Evolutionary conservation across 495 filamentous ascomycete genomes (phyloP), one percentile per base, ranked within the genome.

Genomic region (Aspergillus campestris): DNA sequence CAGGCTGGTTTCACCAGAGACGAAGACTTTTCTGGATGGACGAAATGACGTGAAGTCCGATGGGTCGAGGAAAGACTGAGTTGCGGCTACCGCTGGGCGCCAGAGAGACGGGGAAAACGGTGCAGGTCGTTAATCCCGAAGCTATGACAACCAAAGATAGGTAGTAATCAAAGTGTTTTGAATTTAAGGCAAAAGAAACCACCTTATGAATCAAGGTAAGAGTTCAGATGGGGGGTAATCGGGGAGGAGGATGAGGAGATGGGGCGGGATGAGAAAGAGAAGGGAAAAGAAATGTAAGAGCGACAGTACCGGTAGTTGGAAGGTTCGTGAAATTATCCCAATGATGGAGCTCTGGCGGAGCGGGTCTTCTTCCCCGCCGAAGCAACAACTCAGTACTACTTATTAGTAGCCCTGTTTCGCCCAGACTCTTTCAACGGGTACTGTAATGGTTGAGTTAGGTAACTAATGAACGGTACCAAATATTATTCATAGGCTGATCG

Each of bases 121-220:
- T 75, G 71, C 71, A 75, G 71, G 71, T 68, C 70, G 69, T 61
- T 56, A 36, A 45, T 59, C 60, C 57, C 53, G 53, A 50, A 56
- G 48, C 42, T 44, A 48, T 56, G 58, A 62, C 59, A 39, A 47
- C 31, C 18, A 47, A 43, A 27, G 8, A 28, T 13, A 27, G 39
- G 32, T 24, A 24, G 18, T 24, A 33, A 31, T 42, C 7, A 32
- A 55, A 40, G 32, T 28, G 33, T 34, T n/a, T 42, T 30, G 35
- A 47, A 15, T 30, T 40, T 41, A 35, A 48, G 32, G 33, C 42
- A 38, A 40, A 11, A 27, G 30, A 24, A 40, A 8, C 12, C 24
- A 39, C 29, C 34, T 27, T 18, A 34, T 34, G 14, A 34, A 40
- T 18, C 14, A 31, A n/a, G 43, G 7, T n/a, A n/a, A 18, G 18